Percentiles rank a stretch among this genome's conserved stretches.
phyloP scores from a whole-genome alignment of 2,329 filamentous ascomycete genomes.

The Sclerotinia nivalis region DNA sequence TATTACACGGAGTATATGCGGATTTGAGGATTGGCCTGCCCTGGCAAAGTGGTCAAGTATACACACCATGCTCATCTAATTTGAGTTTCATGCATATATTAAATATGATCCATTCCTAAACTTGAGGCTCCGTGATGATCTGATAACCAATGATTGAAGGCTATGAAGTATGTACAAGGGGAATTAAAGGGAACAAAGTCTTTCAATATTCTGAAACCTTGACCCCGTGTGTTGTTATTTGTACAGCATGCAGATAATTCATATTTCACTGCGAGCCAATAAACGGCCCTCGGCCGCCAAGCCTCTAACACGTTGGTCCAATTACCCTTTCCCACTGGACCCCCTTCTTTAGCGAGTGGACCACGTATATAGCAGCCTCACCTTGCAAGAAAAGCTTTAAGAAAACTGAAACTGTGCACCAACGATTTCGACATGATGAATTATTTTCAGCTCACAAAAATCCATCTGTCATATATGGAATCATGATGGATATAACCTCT shows the following conservation, averaged over 20 bases:
- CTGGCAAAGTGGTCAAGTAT: background rate
- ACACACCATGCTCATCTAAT: background rate
- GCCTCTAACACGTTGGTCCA: background rate
- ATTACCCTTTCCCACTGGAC: constrained; percentile 10
- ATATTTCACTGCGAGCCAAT: background rate
- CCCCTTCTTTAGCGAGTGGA: constrained; percentile 21
- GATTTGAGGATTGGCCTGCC: background rate
- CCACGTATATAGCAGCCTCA: constrained; percentile 23
- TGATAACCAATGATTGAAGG: too few relatives aligned
- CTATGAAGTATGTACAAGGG: background rate
- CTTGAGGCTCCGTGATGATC: background rate
- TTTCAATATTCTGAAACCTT: background rate
- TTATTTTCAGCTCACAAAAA: constrained; percentile 6
- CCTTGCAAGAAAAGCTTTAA: constrained; percentile 5
- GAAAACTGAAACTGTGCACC: constrained; percentile 15
- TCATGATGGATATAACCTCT: constrained; percentile 2
- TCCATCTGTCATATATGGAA: background rate
- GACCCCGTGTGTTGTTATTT: constrained; percentile 8
- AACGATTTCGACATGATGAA: background rate
- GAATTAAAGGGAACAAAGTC: background rate
- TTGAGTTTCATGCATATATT: background rate
- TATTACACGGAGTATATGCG: background rate
- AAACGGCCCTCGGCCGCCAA: background rate
- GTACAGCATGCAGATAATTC: constrained; percentile 9
- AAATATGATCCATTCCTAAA: background rate